A percentile compares a stretch with the other conserved stretches of the same genome.
Conservation (phyloP, 78 protist genomes). For the Parvularia atlantis region DNA sequence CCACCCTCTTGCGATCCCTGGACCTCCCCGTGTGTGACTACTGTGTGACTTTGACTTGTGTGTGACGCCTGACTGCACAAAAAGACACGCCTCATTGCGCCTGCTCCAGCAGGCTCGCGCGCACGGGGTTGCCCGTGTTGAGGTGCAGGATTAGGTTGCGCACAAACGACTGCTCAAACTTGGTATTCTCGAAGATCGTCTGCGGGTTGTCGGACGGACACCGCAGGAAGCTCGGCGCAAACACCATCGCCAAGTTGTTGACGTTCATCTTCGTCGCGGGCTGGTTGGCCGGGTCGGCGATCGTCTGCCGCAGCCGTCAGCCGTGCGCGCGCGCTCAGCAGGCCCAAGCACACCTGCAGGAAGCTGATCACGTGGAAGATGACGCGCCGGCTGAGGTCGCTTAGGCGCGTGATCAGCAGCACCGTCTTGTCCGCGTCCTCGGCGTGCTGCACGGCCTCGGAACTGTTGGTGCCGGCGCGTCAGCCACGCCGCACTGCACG, state of each 20-base stretch:
- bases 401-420: too few species aligned
- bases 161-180: neutral
- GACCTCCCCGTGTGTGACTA: too few species aligned
- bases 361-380: neutral
- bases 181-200: constrained; percentile 10
- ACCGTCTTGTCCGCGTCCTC: too few species aligned
- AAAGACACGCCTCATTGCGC: too few species aligned
- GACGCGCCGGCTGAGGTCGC: neutral
- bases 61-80: too few species aligned
- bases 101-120: too few species aligned
- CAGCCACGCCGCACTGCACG: too few species aligned
- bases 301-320: neutral
- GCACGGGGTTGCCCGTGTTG: too few species aligned
- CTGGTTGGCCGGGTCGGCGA: neutral
- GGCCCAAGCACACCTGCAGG: constrained; percentile 5
- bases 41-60: too few species aligned
- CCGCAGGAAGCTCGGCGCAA: constrained; percentile 30
- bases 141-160: neutral
- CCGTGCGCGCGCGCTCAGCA: neutral
- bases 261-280: constrained; percentile 4
- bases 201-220: constrained; percentile 12
- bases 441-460: too few species aligned
- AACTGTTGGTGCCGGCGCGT: too few species aligned
- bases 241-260: constrained; percentile 35
- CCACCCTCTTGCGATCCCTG: too few species aligned